Evolutionary conservation across 495 filamentous ascomycete species (phyloP).

Genomic region (Cercophora scortea): DNA sequence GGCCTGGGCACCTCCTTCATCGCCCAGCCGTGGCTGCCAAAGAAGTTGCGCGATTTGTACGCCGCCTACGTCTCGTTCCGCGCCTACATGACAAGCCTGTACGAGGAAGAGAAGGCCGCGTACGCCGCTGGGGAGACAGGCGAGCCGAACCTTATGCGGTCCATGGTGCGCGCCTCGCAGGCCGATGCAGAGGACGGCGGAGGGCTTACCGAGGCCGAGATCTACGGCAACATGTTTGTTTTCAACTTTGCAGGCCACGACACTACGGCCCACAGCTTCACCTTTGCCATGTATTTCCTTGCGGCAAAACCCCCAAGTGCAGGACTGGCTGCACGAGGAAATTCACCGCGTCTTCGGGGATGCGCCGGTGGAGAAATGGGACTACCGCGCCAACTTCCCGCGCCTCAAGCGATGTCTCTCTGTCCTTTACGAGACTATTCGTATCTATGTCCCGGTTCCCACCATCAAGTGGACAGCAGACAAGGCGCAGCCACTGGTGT

Average conservation of each 20-base stretch:
- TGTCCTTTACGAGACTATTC: constrained; percentile 45
- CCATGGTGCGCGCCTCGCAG: constrained; percentile 12
- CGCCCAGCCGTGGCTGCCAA: constrained; percentile 16
- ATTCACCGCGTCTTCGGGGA: constrained; percentile 14
- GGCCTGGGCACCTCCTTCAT: constrained; percentile 17
- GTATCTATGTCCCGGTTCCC: constrained; percentile 38
- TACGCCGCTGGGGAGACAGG: not conserved
- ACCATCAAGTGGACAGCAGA: constrained; percentile 30
- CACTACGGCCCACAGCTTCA: constrained; percentile 44
- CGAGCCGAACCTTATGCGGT: constrained; percentile 7
- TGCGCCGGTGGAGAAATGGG: constrained; percentile 23
- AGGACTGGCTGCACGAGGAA: constrained; percentile 28
- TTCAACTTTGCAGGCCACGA: constrained; percentile 51
- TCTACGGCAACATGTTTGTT: constrained; percentile 47
- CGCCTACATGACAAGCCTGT: constrained; percentile 16
- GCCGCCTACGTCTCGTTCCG: constrained; percentile 22
- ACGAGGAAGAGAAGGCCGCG: constrained; percentile 12
- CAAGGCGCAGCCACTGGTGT: constrained; percentile 10
- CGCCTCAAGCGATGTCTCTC: constrained; percentile 36
- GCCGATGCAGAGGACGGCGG: constrained; percentile 3
- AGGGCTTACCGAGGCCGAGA: constrained; percentile 23
- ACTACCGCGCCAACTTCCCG: constrained; percentile 35
- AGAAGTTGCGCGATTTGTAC: constrained; percentile 16
- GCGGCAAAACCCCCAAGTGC: constrained; percentile 38
- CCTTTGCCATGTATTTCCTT: constrained; percentile 40